These are phyloP conservation scores for Carex cristatella DNA, from an alignment of 176 grass and related monocot genomes.

Conservation along the genomic window DNA sequence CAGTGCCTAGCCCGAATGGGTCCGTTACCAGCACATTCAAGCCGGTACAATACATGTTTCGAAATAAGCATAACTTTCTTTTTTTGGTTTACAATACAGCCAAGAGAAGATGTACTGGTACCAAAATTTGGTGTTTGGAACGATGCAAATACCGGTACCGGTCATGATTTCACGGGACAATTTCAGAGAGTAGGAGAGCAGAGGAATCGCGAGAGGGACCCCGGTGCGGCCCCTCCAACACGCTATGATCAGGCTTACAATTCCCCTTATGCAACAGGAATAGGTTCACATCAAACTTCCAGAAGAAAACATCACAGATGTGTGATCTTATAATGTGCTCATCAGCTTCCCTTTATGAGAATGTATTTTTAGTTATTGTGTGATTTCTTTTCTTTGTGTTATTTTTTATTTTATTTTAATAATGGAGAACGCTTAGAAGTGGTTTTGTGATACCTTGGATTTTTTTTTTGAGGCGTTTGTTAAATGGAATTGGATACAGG, in stretches of 20 bases:
- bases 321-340: slow-evolving; percentile 7
- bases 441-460: not conserved
- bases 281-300: not conserved
- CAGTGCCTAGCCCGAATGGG: not conserved
- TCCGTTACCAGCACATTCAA: not conserved
- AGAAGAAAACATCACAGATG: not conserved
- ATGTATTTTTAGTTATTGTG: not conserved
- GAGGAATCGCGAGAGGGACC: not conserved
- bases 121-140: slow-evolving; percentile 32
- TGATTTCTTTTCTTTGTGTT: not conserved
- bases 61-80: not conserved
- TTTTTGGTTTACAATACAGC: slow-evolving; percentile 8
- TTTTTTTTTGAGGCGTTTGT: not conserved
- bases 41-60: not conserved
- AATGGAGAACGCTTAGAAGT: not conserved
- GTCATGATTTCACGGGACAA: not conserved
- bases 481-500: not conserved
- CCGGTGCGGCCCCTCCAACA: not conserved
- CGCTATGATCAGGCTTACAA: not conserved
- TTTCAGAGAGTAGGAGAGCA: slow-evolving; percentile 7
- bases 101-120: not conserved
- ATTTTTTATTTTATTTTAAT: not conserved
- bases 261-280: not conserved
- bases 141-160: not conserved
- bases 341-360: not conserved